Evolutionary conservation across 2,329 filamentous ascomycete species (phyloP).

Genomic region (Sporothrix sp.): DNA sequence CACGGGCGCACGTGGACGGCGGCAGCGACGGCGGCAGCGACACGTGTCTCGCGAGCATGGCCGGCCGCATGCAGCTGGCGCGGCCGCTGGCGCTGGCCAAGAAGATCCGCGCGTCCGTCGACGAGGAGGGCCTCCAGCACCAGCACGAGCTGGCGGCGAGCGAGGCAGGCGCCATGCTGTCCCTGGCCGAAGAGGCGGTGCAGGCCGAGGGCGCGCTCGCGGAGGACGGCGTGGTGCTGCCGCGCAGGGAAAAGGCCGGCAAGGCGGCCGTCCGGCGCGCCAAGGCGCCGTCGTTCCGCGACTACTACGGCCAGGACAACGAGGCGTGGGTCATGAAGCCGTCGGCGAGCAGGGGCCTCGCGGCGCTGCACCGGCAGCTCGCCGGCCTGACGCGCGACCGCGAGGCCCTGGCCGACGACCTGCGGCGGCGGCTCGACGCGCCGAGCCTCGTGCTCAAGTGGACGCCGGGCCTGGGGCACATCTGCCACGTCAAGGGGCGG

Average conservation of each 20-base stretch:
- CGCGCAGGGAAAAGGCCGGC: constrained; percentile 31
- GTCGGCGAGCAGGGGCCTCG: constrained; percentile 56
- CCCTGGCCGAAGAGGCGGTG: constrained; percentile 63
- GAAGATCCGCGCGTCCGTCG: constrained; percentile 68
- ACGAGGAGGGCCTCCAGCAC: constrained; percentile 80
- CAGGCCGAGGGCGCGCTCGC: constrained; percentile 55
- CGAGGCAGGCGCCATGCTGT: constrained; percentile 59
- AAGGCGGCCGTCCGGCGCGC: constrained; percentile 6
- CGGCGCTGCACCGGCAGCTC: constrained; percentile 59
- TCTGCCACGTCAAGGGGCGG: constrained; percentile 82
- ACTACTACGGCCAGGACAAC: constrained; percentile 50
- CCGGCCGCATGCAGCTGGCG: constrained; percentile 53
- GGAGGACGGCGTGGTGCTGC: constrained; percentile 41
- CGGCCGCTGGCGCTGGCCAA: constrained; percentile 59
- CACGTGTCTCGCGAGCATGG: constrained; percentile 36
- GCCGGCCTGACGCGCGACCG: constrained; percentile 52
- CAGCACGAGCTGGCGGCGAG: constrained; percentile 69
- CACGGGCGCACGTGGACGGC: constrained; percentile 13
- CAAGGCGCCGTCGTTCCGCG: constrained; percentile 34
- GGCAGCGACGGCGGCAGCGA: not conserved
- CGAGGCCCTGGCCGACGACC: constrained; percentile 43
- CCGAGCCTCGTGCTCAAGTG: constrained; percentile 69
- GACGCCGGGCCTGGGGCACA: constrained; percentile 78
- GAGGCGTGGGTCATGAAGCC: constrained; percentile 58
- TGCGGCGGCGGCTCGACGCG: constrained; percentile 53